Base-by-base conservation (phyloP, 2,329 filamentous ascomycete species). In the Acrodontium crateriforme region DNA sequence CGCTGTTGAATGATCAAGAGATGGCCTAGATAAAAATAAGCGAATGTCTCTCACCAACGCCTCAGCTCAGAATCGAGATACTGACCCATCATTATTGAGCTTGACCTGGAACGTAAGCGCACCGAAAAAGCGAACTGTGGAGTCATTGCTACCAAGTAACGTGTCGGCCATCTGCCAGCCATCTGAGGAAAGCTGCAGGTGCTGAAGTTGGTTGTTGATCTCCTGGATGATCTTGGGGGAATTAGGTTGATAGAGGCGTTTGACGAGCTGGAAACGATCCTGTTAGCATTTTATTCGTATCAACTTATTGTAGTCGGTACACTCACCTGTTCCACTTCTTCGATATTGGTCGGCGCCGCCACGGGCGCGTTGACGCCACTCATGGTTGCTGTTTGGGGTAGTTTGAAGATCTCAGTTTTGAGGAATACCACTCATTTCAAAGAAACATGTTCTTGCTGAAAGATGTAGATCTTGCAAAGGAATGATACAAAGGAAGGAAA, bases 51-150 rank as follows among this genome's bases (percentile, higher is more conserved):
- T 36, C 40, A 47, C 32, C 39, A 35, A 25, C 21, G 31, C 29
- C 44, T 48, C 41, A 48, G 32, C 44, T 47, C 44, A 46, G 35
- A 40, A 39, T 39, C 40, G n/a, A 25, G 28, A 36, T 35, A 50
- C 47, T 45, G 40, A 50, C 46, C 46, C 50, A 39, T 52, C 44
- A 46, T 47, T 48, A 50, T 95, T 94, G 33, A 95, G 71, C 58
- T 95, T 98, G 44, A 95, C 74, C 27, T 83, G 91, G 40, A 94
- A 78, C 0, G 87, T 95, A 34, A 94, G 65, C 16, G 85, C 87
- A 9, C 83, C 89, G 50, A 92, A 93, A 56, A 95, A 95, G 39
- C 79, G 78, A 41, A 89, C 72, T 44, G 85, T 77, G 35, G 78
- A 69, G 40, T 81, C 74, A 13, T 69, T 59, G 35, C 71, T 73